Evolutionary conservation across 2,329 filamentous ascomycete species (phyloP), one percentile per base, ranked within the genome.

Genomic region (Fusarium haematococcum): DNA sequence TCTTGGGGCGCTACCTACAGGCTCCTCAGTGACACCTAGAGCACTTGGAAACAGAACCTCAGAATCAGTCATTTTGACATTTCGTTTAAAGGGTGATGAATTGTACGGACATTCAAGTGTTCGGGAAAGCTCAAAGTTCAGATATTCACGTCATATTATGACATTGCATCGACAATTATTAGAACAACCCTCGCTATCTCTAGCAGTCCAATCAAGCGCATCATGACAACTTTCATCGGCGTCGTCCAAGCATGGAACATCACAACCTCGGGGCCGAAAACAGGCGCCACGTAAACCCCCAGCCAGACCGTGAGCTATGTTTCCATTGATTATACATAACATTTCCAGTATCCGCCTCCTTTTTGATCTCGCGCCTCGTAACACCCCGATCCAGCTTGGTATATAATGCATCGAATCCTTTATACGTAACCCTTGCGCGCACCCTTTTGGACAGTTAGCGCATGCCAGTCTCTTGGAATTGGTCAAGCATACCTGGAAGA

Each of bases 401-500:
- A 70, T 73, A 68, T 71, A 45, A 57, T 63, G 69, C 63, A 74
- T 68, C 67, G 62, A 70, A 68, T 70, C 69, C 62, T 85, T 89
- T 83, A 91, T 84, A 93, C 91, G 80, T 93, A 93, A 71, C 91
- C 91, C 85, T 93, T 93, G 78, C 91, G 87, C 62, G 91, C 91
- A 66, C 91, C 91, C 88, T 91, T 54, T 32, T 54, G 23, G n/a
- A 35, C 16, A 54, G 32, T 80, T 64, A 79, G 70, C 32, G 11
- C 18, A 11, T 3, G 10, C 33, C 41, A 27, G 6, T 30, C 14
- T 6, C 1, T 30, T 35, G 18, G 20, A 10, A 6, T 27, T 13
- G 3, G n/a, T 6, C 9, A 3, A 8, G 72, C 78, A 35, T 85
- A 90, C 95, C 88, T 98, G 96, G 91, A 99, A 99, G 87, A 99